phyloP scores from a whole-genome alignment of 139 green algal genomes.

The Chlamydomonas sp. region DNA sequence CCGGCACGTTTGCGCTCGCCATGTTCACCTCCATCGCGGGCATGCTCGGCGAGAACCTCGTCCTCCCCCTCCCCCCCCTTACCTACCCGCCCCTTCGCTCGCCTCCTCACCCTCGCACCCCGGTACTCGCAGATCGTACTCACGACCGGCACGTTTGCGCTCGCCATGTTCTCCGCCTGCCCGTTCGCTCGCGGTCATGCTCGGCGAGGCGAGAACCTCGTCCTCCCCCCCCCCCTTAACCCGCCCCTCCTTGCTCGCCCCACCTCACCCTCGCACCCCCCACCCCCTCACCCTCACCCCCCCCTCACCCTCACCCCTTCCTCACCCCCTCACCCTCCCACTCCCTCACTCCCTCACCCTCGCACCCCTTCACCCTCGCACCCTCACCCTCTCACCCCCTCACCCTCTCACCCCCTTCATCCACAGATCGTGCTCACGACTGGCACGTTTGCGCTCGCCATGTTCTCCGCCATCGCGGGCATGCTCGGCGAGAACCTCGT shows the following conservation, averaged over 20 bases:
- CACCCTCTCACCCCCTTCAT: too few relatives aligned
- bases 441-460: conserved; percentile 60
- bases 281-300: too few relatives aligned
- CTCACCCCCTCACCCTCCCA: too few relatives aligned
- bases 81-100: neutral
- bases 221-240: too few relatives aligned
- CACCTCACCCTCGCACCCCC: too few relatives aligned
- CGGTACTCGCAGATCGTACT: too few relatives aligned
- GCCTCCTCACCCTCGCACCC: too few relatives aligned
- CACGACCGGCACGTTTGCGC: conserved; percentile 59
- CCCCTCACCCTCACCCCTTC: too few relatives aligned
- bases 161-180: conserved; percentile 46
- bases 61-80: conserved; percentile 41
- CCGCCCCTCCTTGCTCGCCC: too few relatives aligned
- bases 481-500: conserved; percentile 82
- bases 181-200: conserved; percentile 65
- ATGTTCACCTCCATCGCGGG: conserved; percentile 50
- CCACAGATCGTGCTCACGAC: conserved; percentile 48
- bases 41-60: conserved; percentile 77
- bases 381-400: conserved; percentile 66
- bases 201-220: conserved; percentile 84
- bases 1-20: conserved; percentile 57
- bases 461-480: conserved; percentile 50
- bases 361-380: neutral
- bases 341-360: too few relatives aligned